A percentile compares a stretch with the other conserved stretches of the same genome.
Evolutionary conservation across 768 basidiomycete species (phyloP).

Genomic region (Exsudoporus frostii): DNA sequence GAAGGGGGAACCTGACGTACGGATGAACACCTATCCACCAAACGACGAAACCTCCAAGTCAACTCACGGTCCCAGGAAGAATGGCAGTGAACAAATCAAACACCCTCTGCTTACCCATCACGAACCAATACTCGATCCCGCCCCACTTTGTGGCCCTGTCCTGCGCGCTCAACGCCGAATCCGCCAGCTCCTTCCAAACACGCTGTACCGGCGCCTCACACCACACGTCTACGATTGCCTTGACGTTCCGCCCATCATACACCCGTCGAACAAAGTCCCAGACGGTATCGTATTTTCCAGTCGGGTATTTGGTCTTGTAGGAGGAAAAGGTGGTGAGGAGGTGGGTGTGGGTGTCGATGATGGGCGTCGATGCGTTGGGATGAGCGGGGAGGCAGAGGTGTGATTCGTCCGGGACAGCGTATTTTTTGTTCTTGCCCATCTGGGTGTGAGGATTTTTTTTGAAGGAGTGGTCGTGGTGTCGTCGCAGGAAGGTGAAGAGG

Average conservation of each 20-base stretch:
- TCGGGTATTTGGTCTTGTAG: constrained; percentile 62
- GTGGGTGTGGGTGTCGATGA: constrained; percentile 87
- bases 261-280: constrained; percentile 66
- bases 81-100: no score
- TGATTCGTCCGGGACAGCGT: constrained; percentile 28
- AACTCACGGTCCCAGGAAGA: no score
- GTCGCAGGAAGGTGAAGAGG: constrained; percentile 10
- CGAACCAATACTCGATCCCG: constrained; percentile 77
- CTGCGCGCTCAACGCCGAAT: constrained; percentile 55
- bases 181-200: constrained; percentile 68
- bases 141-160: constrained; percentile 55
- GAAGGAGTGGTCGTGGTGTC: constrained; percentile 39
- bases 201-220: constrained; percentile 73
- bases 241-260: constrained; percentile 55
- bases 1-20: constrained; percentile 43
- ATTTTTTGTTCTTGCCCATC: constrained; percentile 41
- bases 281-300: constrained; percentile 51
- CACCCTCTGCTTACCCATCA: constrained; percentile 58
- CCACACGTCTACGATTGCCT: constrained; percentile 82
- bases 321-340: constrained; percentile 67
- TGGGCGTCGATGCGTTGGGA: constrained; percentile 27
- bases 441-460: constrained; percentile 18
- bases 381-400: constrained; percentile 34
- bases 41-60: not conserved
- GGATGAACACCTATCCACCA: constrained; percentile 60